phyloP scores from a whole-genome alignment of 164 flowering plant species.

The Sedum album region DNA sequence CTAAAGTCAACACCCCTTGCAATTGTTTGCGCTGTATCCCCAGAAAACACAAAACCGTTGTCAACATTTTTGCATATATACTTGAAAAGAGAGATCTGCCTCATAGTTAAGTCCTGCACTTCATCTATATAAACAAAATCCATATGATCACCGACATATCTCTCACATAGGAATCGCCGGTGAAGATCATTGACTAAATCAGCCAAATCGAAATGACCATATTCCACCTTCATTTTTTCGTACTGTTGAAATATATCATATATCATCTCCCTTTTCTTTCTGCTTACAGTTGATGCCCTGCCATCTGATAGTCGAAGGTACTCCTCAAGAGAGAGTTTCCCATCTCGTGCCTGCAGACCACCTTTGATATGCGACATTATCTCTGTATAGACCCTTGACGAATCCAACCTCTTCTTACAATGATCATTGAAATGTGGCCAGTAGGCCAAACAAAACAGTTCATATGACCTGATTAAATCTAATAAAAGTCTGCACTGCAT shows the following conservation, averaged over 20 bases:
- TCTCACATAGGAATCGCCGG: constrained; percentile 27
- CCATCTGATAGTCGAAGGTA: constrained; percentile 20
- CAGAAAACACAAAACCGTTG: not conserved
- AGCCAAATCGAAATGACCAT: constrained; percentile 58
- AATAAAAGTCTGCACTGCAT: constrained; percentile 35
- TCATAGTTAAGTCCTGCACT: constrained; percentile 72
- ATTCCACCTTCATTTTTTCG: constrained; percentile 43
- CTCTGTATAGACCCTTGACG: constrained; percentile 61
- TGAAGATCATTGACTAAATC: constrained; percentile 65
- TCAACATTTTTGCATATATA: not conserved
- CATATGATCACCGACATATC: constrained; percentile 31
- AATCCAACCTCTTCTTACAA: constrained; percentile 44
- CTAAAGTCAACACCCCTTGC: constrained; percentile 47
- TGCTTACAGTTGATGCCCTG: not conserved
- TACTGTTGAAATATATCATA: constrained; percentile 47
- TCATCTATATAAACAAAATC: constrained; percentile 79
- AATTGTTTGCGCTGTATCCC: constrained; percentile 68
- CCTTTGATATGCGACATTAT: constrained; percentile 78
- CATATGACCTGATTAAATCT: constrained; percentile 51
- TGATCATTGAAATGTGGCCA: constrained; percentile 70
- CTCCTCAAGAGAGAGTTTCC: constrained; percentile 32
- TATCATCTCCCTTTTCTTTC: constrained; percentile 28
- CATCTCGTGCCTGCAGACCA: constrained; percentile 25
- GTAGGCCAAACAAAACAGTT: constrained; percentile 38
- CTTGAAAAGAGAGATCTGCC: constrained; percentile 36